A percentile compares a stretch with the other conserved stretches of the same genome.
Evolutionary conservation across 2,329 filamentous ascomycete species (phyloP).

Genomic region (Aspergillus sp.): DNA sequence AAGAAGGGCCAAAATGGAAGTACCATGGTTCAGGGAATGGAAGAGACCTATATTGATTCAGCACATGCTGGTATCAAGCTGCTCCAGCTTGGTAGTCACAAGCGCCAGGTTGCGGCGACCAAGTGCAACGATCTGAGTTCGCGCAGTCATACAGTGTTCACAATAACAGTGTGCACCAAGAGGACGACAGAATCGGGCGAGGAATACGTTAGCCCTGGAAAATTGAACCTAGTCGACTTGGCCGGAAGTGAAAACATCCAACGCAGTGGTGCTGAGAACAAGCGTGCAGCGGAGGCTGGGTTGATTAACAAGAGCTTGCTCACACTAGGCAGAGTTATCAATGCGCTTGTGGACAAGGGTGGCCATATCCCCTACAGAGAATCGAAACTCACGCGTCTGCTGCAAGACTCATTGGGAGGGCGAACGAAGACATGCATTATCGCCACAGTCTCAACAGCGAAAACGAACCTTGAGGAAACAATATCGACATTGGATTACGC

Average conservation of each 20-base stretch:
- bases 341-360: conserved; percentile 84
- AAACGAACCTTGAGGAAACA: conserved; percentile 93
- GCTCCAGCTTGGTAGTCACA: conserved; percentile 81
- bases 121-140: conserved; percentile 99
- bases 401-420: conserved; percentile 94
- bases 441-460: conserved; percentile 88
- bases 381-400: conserved; percentile 86
- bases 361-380: conserved; percentile 87
- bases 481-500: conserved; percentile 98
- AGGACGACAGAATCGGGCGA: conserved; percentile 74
- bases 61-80: conserved; percentile 82
- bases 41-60: conserved; percentile 84
- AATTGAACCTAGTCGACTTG: conserved; percentile 92
- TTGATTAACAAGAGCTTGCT: conserved; percentile 97
- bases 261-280: conserved; percentile 94
- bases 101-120: conserved; percentile 96
- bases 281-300: conserved; percentile 89
- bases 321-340: conserved; percentile 92
- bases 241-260: conserved; percentile 98
- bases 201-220: conserved; percentile 83
- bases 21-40: conserved; percentile 94
- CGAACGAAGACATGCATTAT: conserved; percentile 98
- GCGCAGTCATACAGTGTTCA: conserved; percentile 95
- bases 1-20: conserved; percentile 70
- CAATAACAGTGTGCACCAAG: conserved; percentile 86